Conservation (phyloP, 2,329 filamentous ascomycete species). For the Podosphaera aphanis region DNA sequence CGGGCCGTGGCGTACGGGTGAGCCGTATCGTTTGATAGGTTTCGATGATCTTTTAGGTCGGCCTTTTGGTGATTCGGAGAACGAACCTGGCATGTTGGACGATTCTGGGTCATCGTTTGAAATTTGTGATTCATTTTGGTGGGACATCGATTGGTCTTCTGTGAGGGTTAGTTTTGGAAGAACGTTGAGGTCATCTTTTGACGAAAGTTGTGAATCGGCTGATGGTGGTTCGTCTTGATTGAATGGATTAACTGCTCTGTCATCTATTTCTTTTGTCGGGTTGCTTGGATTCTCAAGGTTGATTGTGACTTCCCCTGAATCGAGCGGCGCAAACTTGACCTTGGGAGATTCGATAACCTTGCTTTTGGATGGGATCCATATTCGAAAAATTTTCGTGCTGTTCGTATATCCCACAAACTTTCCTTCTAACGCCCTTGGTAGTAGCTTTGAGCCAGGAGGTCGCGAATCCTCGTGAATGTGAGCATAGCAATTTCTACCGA, state of each 20-base stretch:
- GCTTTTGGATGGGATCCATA: too few species aligned
- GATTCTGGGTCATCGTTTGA: not conserved
- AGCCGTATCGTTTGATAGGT: constrained; percentile 1
- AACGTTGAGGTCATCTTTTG: not conserved
- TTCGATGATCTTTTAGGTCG: not conserved
- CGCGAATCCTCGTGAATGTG: too few species aligned
- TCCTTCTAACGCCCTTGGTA: too few species aligned
- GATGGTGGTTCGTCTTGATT: not conserved
- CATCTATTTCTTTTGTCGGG: not conserved
- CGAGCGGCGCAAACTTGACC: too few species aligned
- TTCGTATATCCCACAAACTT: not conserved
- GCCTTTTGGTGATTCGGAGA: not conserved
- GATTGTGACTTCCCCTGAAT: too few species aligned
- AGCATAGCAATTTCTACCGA: too few species aligned
- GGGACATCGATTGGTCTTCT: not conserved
- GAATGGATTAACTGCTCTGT: not conserved
- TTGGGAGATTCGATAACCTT: too few species aligned
- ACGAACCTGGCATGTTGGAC: not conserved
- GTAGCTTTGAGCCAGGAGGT: too few species aligned
- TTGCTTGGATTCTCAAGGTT: not conserved
- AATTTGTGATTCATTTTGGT: not conserved
- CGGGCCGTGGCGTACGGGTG: not conserved
- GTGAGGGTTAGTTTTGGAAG: not conserved
- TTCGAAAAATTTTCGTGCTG: too few species aligned
- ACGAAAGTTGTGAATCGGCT: not conserved